Conservation (phyloP, 2,329 filamentous ascomycete genomes). For the Fusarium compactum region DNA sequence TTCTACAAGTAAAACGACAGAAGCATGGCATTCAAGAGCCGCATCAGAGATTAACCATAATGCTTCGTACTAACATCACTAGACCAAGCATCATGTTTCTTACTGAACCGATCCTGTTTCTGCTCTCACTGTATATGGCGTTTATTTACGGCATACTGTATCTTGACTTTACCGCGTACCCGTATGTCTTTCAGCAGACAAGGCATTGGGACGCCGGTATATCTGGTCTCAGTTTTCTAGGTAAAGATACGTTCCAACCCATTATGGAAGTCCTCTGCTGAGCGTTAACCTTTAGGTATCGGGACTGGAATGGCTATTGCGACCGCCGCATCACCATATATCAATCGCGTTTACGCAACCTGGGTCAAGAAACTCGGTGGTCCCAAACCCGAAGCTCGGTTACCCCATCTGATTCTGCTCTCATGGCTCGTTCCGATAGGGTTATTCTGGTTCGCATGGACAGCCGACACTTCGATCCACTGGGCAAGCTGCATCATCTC, state of each 20-base stretch:
- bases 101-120: not conserved
- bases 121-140: not conserved
- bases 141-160: not conserved
- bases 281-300: rapidly evolving
- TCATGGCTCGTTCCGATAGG: slow-evolving; percentile 36
- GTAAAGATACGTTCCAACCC: not conserved
- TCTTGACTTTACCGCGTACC: not conserved
- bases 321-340: not conserved
- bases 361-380: not conserved
- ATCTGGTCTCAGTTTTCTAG: not conserved
- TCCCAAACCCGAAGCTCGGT: not conserved
- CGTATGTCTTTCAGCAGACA: not conserved
- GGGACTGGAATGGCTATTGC: not conserved
- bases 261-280: rapidly evolving
- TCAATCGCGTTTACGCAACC: not conserved
- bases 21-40: not conserved
- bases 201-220: not conserved
- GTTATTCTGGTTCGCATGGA: slow-evolving; percentile 72
- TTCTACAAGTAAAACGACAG: not conserved
- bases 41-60: rapidly evolving
- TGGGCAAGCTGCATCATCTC: slow-evolving; percentile 59
- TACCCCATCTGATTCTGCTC: not conserved
- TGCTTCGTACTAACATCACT: not conserved
- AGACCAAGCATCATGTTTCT: not conserved
- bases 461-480: slow-evolving; percentile 62